Evolutionary conservation across 2,329 filamentous ascomycete species (phyloP), one percentile per base, ranked within the genome.

Genomic region (Fusarium camptoceras): DNA sequence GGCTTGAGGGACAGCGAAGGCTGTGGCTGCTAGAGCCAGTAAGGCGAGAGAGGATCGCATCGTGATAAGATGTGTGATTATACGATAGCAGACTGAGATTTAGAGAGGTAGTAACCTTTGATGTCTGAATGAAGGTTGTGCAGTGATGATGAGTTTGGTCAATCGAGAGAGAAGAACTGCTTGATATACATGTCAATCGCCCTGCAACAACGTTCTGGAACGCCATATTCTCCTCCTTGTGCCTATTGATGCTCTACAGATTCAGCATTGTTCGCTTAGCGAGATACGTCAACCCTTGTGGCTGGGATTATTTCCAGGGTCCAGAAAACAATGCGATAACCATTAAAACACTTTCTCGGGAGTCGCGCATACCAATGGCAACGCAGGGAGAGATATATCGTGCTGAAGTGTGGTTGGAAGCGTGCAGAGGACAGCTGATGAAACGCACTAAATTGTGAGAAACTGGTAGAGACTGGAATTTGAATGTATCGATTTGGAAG

Each of bases 1-100:
- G n/a, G 72, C 70, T 72, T 83, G 79, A 25, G 82, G 81, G 34
- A 80, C 75, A 27, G 82, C 83, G 22, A 78, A 78, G 62, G 80
- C 79, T 58, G 80, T 80, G 73, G 83, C 79, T 62, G 82, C 82
- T 54, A 88, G 73, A 15, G 71, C 73, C 55, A 76, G 24, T 15
- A 75, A 37, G 54, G 72, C 54, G 14, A 76, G n/a, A 31, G 73
- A 68, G 18, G 51, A 48, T 55, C 59, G 66, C 73, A 76, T 75
- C 4, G 28, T 68, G n/a, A 9, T 5, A 0, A 16, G 14, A 11
- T 24, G 1, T 37, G 25, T 43, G 25, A 30, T 22, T 20, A 8
- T 14, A 11, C 12, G 3, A 10, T 8, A 7, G 6, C 12, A 8
- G 8, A 8, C 8, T 28, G 11, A 9, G 12, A 20, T 27, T 4